Evolutionary conservation across 371 early-diverging fungal genomes (phyloP).

Genomic region (Lichtheimia ornata): DNA sequence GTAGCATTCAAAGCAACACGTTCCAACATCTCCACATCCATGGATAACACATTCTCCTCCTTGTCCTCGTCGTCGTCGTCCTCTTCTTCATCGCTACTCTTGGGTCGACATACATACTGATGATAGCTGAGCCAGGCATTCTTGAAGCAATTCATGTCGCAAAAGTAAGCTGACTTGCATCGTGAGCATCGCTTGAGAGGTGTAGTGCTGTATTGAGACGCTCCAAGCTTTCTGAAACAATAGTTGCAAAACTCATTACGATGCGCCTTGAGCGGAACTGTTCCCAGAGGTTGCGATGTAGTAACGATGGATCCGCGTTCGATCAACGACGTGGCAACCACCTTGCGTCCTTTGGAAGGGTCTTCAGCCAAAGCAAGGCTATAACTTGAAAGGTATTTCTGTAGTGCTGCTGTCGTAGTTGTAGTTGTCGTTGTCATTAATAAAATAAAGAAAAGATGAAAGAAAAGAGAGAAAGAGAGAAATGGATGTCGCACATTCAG

Average conservation of each 20-base stretch:
- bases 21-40: slow-evolving; percentile 47
- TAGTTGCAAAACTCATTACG: slow-evolving; percentile 44
- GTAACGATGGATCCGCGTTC: slow-evolving; percentile 33
- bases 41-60: slow-evolving; percentile 17
- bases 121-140: slow-evolving; percentile 53
- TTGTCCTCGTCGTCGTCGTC: slow-evolving; percentile 9
- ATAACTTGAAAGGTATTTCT: slow-evolving; percentile 13
- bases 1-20: slow-evolving; percentile 39
- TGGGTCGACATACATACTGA: slow-evolving; percentile 37
- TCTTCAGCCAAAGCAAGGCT: slow-evolving; percentile 20
- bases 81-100: not conserved
- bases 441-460: not conserved
- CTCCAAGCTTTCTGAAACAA: slow-evolving; percentile 36
- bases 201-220: slow-evolving; percentile 9
- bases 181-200: slow-evolving; percentile 49
- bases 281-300: slow-evolving; percentile 47
- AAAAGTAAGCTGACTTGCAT: slow-evolving; percentile 49
- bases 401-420: slow-evolving; percentile 1
- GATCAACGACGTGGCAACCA: slow-evolving; percentile 19
- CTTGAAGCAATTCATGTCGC: slow-evolving; percentile 45
- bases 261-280: slow-evolving; percentile 32
- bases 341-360: slow-evolving; percentile 25
- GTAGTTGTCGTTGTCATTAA: not conserved
- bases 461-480: not conserved
- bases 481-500: slow-evolving; percentile 1